Base-by-base conservation (phyloP, 805 yeast species). In the Candida coleopterorum region DNA sequence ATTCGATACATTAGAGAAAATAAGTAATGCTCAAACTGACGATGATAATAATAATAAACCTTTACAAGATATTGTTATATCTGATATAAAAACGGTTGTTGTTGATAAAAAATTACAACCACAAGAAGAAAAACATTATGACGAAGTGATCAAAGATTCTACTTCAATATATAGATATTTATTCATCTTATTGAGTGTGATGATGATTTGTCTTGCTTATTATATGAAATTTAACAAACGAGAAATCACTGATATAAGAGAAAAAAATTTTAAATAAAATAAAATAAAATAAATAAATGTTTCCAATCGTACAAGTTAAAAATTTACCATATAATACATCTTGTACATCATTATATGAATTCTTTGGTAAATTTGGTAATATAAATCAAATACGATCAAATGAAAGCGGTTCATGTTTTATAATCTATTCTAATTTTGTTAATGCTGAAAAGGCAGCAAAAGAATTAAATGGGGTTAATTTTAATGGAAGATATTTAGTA, bases 1-100 rank as follows among this genome's bases (percentile, higher is more conserved):
- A 50, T 63, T 71, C 58, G 95, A 88, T 54, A 69, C 86, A 50
- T 86, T 89, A 64, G 81, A 82, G n/a, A 18, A 18, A 2, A 37
- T 55, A 16, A 52, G 47, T 24, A 12, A 34, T 2, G 48, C 40
- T 1, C 33, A 41, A 12, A 38, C 42, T 6, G 25, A 25, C 15
- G 25, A 25, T 14, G 25, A 25, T 16, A 24, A 25, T 14, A 38
- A 39, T 6, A 48, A 46, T 36, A 39, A 41, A 22, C 63, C 64
- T 3, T 29, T 35, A 1, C 39, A 49, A 9, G 42, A 45, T 2
- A 35, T 48, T 9, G 35, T 32, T 11, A 50, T 60, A 10, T 37
- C 21, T 16, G 29, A 25, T 32, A 30, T 41, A 11, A 25, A 32
- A 14, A 32, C 39, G n/a, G 36, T 25, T 4, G 7, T 33, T 7